Base-by-base conservation (phyloP, 1,284 basidiomycete species). In the Lignosus rhinocerotis region DNA sequence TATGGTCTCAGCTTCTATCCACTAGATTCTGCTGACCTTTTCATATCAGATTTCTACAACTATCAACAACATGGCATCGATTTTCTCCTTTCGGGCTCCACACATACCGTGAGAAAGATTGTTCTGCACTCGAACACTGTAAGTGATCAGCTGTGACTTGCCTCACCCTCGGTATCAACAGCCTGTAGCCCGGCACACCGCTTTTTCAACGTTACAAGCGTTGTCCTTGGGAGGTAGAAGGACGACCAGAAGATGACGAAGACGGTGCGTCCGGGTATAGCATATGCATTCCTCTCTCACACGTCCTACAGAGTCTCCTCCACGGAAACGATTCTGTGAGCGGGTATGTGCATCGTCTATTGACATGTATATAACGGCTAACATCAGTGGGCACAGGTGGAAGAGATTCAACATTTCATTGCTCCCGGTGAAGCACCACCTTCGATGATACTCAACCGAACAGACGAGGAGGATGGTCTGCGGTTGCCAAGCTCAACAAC, bases 41-140 rank as follows among this genome's bases (percentile, higher is more conserved):
- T 19, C 3, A 16, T 16, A 11, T 6, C 59, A 91, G 91, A 93
- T 72, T 96, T 95, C 73, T 94, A 93, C 76, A 95, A 95, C 69
- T 96, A 95, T 70, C 93, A 95, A 65, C 89, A 93, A 66, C 85
- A 92, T 67, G 93, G 93, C 1, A 73, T 96, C 11, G 93, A 96
- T 69, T 91, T 94, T 63, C 79, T 94, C 21, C 78, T 95, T 36
- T 88, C 86, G 2, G 87, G 88, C 17, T 76, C 79, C 16, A 84
- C 81, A 0, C 88, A 92, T 67, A 67, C 82, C 2, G 89, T 95
- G n/a, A 84, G 81, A 69, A 96, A 96, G 79, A 88, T 95, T 46
- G 79, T 95, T 25, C 74, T 92, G 3, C 92, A 96, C 69, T 86
- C 93, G 1, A 96, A 95, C 66, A 84, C 94, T 60, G 93, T 94